Percentiles rank a stretch among this genome's conserved stretches.
phyloP scores from a whole-genome alignment of 192 early-diverging fungal genomes.

The Backusella circina region DNA sequence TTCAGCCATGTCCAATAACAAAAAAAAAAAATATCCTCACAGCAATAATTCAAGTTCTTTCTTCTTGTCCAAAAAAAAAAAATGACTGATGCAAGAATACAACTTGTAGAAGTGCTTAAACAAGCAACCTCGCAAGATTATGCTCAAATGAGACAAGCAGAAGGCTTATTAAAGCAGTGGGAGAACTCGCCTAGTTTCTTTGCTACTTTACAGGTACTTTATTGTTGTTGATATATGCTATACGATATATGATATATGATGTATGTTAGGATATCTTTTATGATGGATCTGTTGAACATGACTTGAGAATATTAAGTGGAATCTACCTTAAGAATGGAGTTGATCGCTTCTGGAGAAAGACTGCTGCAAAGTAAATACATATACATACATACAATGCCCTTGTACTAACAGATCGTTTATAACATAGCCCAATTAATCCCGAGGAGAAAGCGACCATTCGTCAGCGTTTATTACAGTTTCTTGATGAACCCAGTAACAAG shows the following conservation, averaged over 20 bases:
- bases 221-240: neutral
- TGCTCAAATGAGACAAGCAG: constrained; percentile 56
- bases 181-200: constrained; percentile 72
- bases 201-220: constrained; percentile 57
- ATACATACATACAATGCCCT: neutral
- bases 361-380: constrained; percentile 55
- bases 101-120: constrained; percentile 46
- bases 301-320: constrained; percentile 69
- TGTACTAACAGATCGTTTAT: neutral
- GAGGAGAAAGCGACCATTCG: constrained; percentile 75
- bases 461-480: constrained; percentile 52
- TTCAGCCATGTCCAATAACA: no score
- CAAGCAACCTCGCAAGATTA: constrained; percentile 70
- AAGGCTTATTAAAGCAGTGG: constrained; percentile 66
- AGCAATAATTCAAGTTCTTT: no score
- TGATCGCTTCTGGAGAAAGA: constrained; percentile 85
- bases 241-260: no score
- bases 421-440: constrained; percentile 53
- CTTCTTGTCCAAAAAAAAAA: neutral
- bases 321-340: constrained; percentile 90
- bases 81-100: constrained; percentile 41
- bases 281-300: constrained; percentile 58
- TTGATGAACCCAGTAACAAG: constrained; percentile 68
- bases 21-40: no score
- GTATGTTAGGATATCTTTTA: constrained; percentile 80